Base-by-base conservation (phyloP, 2,329 filamentous ascomycete species). In the Sarocladium oryzae region DNA sequence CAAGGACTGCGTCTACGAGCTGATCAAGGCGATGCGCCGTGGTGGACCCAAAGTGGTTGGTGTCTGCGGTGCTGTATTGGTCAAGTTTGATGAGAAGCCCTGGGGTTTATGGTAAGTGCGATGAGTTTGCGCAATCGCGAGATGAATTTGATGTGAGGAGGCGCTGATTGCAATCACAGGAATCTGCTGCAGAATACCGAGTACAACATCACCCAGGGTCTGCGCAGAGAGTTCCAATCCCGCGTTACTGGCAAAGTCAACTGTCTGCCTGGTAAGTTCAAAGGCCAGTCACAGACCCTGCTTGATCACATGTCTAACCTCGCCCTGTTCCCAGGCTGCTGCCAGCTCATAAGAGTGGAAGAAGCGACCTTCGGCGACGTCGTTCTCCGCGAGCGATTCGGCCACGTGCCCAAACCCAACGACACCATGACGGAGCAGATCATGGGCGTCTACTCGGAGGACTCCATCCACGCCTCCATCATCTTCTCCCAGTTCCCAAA, bases 171-270 rank as follows among this genome's bases (percentile, higher is more conserved):
- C n/a, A n/a, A n/a, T n/a, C n/a, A 18, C 23, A 51, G 49, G 49
- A 51, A 51, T 28, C 49, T 51, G 4, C 24, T 51, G 15, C 49
- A 51, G 26, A 51, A 51, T 24, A 51, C 49, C n/a, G 49, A 51
- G 24, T 51, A 51, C 35, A 51, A 51, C 36, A 41, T 51, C 11
- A 72, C 71, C 0, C 72, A 75, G 53, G 70, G 70, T 3, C 63
- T 76, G 41, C 68, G 72, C 2, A 69, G 74, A 9, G 71, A 75
- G 60, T 74, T 75, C 56, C 74, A 77, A 57, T 74, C 72, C 8
- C 66, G 71, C 32, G 67, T 73, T 41, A 76, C 73, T 0, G 71
- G 73, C 52, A 76, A 75, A 51, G 73, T 76, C 43, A 74, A 73
- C 33, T 75, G 72, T 54, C 64, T 76, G 2, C 73, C 74, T 0